Evolutionary conservation across 225 moss, liverwort and hornwort species (phyloP), one percentile per base, ranked within the genome.

Genomic region (Sphagnum contortum): DNA sequence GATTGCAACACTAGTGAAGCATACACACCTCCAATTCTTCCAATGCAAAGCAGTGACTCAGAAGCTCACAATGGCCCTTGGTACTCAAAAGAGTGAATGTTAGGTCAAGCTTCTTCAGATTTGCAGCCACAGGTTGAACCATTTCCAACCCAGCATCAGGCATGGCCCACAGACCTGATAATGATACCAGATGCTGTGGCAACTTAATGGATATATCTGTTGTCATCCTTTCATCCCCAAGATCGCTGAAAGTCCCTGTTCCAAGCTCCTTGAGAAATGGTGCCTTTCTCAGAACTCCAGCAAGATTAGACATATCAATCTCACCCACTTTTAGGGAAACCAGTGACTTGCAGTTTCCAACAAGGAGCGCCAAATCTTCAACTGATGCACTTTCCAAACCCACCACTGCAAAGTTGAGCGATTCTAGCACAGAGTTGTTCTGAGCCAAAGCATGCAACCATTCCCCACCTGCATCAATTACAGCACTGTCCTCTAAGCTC

Each of bases 271-370:
- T 57, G 12, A 94, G 73, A 50, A 55, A 45, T 14, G 76, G 45
- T 4, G 64, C 68, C 76, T 51, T 84, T 60, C 65, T 80, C 64
- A 85, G 58, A 63, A 89, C 78, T 62, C 72, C 76, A 53, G 67
- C 59, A 83, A 89, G 80, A 5, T 87, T 73, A 64, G 72, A 49
- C 66, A 91, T 75, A 67, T 94, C 87, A 50, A 86, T 55, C 69
- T 94, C 94, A 52, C 78, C 78, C 48, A 94, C 83, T 77, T 91
- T 91, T 48, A 94, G 75, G 58, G 80, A 75, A 45, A 83, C 79
- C 45, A 94, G 60, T 48, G 89, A 87, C 73, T 70, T 85, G 83
- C 94, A 94, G 69, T 82, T 94, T 65, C 73, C 85, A 68, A 77
- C 80, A 9, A 94, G 66, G 12, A 67, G 50, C 51, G 79, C 81